Conservation (phyloP, 2,329 filamentous ascomycete genomes). For the Colletotrichum shisoi region DNA sequence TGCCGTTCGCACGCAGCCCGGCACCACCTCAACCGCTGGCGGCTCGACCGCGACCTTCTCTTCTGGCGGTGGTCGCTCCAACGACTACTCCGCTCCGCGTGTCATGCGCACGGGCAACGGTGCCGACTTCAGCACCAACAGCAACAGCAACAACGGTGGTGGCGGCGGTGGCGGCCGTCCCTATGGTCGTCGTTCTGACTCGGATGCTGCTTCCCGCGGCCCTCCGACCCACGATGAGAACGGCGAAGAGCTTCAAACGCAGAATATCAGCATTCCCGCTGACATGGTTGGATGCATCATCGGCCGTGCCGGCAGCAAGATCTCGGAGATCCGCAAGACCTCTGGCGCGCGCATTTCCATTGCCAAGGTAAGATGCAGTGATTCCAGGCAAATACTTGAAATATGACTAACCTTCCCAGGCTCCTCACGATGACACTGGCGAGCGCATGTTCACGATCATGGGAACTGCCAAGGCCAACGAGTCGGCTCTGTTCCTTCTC, state of each 20-base stretch:
- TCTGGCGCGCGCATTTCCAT: slow-evolving; percentile 98
- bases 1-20: slow-evolving; percentile 81
- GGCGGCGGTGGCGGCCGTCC: slow-evolving; percentile 66
- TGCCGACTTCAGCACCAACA: slow-evolving; percentile 77
- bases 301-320: slow-evolving; percentile 92
- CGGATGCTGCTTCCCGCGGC: slow-evolving; percentile 79
- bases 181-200: slow-evolving; percentile 82
- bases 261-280: slow-evolving; percentile 98
- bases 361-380: slow-evolving; percentile 72
- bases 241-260: slow-evolving; percentile 95
- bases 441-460: slow-evolving; percentile 99
- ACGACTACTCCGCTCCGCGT: slow-evolving; percentile 70
- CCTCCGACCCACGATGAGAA: slow-evolving; percentile 93
- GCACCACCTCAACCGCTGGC: slow-evolving; percentile 54
- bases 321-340: slow-evolving; percentile 96
- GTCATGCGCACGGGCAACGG: slow-evolving; percentile 96
- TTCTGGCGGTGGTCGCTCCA: slow-evolving; percentile 53
- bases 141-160: slow-evolving; percentile 34
- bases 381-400: not conserved
- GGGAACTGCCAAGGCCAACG: slow-evolving; percentile 90
- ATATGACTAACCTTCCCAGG: slow-evolving; percentile 53
- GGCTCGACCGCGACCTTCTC: slow-evolving; percentile 50
- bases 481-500: slow-evolving; percentile 92
- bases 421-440: slow-evolving; percentile 94
- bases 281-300: slow-evolving; percentile 99